Base-by-base conservation (phyloP, 495 filamentous ascomycete species). In the Choiromyces venosus region DNA sequence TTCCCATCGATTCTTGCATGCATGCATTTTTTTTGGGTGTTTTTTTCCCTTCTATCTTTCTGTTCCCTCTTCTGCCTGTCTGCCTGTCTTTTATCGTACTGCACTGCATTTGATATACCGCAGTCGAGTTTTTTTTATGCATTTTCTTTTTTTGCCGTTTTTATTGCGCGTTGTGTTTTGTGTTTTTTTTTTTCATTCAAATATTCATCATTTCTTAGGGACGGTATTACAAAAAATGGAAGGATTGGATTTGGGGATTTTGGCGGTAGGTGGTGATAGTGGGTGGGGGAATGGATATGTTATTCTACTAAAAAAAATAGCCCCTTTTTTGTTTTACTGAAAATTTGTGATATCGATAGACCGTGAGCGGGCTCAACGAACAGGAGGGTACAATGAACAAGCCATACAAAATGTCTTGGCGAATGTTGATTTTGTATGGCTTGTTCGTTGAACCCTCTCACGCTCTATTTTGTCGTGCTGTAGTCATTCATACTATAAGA, bases 1-100 rank as follows among this genome's bases (percentile, higher is more conserved):
- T 68, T 67, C 73, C 44, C 42, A 64, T 72, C 66, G 56, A 70
- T 74, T 69, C 18, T 81, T 36, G 68, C 64, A 67, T 80, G 40
- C 79, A 52, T 76, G 56, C 68, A 69, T 72, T 66, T 66, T 42
- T 40, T 44, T 67, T 69, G 25, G 64, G 71, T 39, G 37, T 71
- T 37, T 71, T 66, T 72, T 61, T 70, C 38, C 19, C 37, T 77
- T 52, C 80, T 71, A 38, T 42, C 61, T 56, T 72, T 73, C 56
- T 70, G 65, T 71, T 61, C 71, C 65, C 70, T 33, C 2, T 56
- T 56, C 52, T 33, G 10, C 33, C 12, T 61, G 52, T 4, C 25
- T 14, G 25, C 52, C 52, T 61, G 52, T 33, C 25, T 3, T 33
- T 25, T 33, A 12, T 16, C 25, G 52, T 33, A 33, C 52, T 61